A percentile compares a stretch with the other conserved stretches of the same genome.
Conservation (phyloP, 176 grass and related monocot species). For the Urochloa ruziziensis region DNA sequence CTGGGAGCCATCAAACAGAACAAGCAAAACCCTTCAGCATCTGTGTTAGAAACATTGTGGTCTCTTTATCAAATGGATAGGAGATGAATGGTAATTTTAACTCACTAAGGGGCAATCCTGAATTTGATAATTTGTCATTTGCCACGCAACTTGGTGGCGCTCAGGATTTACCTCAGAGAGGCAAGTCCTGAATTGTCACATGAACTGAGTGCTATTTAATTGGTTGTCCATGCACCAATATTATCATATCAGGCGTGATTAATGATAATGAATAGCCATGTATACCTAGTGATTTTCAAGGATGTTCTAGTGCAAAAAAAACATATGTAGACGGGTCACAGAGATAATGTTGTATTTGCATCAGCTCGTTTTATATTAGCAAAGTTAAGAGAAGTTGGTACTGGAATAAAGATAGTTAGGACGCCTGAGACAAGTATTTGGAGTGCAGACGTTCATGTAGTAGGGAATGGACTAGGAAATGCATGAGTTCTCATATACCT, state of each 20-base stretch:
- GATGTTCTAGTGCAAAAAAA: background rate
- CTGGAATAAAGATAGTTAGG: background rate
- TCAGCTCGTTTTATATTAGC: too few species aligned
- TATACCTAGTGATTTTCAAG: background rate
- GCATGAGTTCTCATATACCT: background rate
- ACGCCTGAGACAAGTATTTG: background rate
- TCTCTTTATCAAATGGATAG: too few species aligned
- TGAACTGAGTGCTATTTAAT: background rate
- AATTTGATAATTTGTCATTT: background rate
- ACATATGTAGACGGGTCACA: background rate
- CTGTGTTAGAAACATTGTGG: too few species aligned
- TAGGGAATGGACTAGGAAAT: background rate
- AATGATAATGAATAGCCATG: background rate
- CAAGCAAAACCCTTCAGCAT: too few species aligned
- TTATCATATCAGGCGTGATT: background rate
- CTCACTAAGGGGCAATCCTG: too few species aligned
- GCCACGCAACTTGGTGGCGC: background rate
- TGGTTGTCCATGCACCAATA: background rate
- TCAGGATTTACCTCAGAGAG: background rate
- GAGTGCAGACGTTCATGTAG: background rate
- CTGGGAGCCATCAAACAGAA: too few species aligned
- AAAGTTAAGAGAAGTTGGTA: background rate
- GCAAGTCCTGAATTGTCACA: background rate
- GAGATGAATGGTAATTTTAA: too few species aligned
- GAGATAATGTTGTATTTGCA: background rate